Base-by-base conservation (phyloP, 805 yeast species). In the Metschnikowia cubensis region DNA sequence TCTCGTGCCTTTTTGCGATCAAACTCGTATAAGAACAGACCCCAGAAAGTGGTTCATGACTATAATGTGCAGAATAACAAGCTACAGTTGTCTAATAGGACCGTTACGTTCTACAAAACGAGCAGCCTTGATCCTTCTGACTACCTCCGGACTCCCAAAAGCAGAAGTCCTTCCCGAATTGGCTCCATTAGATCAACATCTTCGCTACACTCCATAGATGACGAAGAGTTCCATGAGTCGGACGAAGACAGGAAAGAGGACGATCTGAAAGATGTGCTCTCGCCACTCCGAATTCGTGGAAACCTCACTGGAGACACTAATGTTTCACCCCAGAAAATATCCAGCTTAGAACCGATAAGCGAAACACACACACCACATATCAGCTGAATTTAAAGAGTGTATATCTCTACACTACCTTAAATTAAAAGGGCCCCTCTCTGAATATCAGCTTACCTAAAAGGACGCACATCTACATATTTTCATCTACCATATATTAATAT, bases 31-130 rank as follows among this genome's bases (percentile, higher is more conserved):
- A 71, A 64, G 49, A 69, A 70, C 42, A 67, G 59, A 48, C 77
- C 78, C 2, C 51, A 57, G 45, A 66, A 65, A 50, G 51, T 59
- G n/a, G 48, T 61, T 18, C 39, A 57, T 42, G 67, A 66, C 25
- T 55, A 53, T 48, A 60, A 50, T 31, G 59, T 45, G 40, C 62
- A 55, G 31, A 55, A 65, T 3, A 71, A 67, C 50, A 71, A 68
- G 49, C 71, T 73, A 17, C 69, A 71, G 48, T 68, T 74, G 2
- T 41, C 55, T 7, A 66, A 63, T 45, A 73, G 69, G 48, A 73
- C 77, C 0, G 76, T 73, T n/a, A 73, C 78, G 1, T 71, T 70
- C 42, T 73, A 70, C 56, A 57, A 69, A 38, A 63, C 64, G 21
- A 65, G 59, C 43, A 60, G 65, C 33, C 43, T 40, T 3, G 52